Base-by-base conservation (phyloP, 2,329 filamentous ascomycete genomes). In the Chrysosporium queenslandicum region DNA sequence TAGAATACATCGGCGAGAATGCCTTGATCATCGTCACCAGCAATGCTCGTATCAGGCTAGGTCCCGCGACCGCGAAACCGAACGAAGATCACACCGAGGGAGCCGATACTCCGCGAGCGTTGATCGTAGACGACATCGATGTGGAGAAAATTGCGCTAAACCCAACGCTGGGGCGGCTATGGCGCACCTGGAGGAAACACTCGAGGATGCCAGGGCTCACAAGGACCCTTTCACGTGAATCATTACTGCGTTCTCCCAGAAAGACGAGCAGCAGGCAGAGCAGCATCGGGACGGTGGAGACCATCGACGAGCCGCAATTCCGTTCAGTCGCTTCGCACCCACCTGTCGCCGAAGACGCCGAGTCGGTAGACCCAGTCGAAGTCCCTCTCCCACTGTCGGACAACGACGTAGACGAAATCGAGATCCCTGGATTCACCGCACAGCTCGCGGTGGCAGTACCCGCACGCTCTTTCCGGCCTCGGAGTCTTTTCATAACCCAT, bases 141-240 rank as follows among this genome's bases (percentile, higher is more conserved):
- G 87, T 96, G 77, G 92, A 97, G 64, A 87, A 90, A 59, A 80
- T 97, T 58, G 91, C 91, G 6, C 76, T 97, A 55, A 94, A 95
- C 64, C 80, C 89, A 53, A 90, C 87, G 2, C 74, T 98, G 1
- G 92, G 92, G 18, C 78, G 90, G 46, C 74, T 97, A 40, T 98
- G 92, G 92, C 81, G 92, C 60, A 86, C 87, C 23, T 98, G 92
- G 92, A 88, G 92, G 71, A 95, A 95, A 72, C 81, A 85, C 49
- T 61, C 66, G 51, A 63, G 65, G 41, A 55, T 60, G 3, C 63
- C 63, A 14, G 63, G 56, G 48, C 63, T 72, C 37, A 67, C 69
- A 11, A 67, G 69, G 12, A 68, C 72, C 25, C 61, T 74, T 48
- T 69, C 65, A 20, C 63, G 65, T 54, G 69, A 72, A 53, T 73